These are phyloP conservation scores for Pueraria montana DNA, from an alignment of 306 rosid species.

Conservation along the genomic window DNA sequence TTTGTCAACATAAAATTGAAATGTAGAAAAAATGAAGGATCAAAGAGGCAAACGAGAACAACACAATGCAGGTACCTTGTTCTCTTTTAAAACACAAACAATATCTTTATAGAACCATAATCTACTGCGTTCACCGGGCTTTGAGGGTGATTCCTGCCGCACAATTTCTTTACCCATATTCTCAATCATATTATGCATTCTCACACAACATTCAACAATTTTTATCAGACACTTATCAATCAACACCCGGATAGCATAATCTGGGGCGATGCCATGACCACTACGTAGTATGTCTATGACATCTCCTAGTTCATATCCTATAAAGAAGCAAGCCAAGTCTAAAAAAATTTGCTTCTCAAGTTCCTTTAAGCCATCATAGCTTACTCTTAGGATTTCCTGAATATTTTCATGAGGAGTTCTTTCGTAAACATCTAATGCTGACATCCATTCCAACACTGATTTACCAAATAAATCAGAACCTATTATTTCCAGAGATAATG, in stretches of 20 bases:
- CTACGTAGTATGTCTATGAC: not conserved
- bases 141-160: not conserved
- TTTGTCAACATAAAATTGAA: not conserved
- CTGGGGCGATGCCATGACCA: not conserved
- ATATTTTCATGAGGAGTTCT: slow-evolving; percentile 32
- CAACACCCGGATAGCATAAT: not conserved
- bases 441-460: slow-evolving; percentile 10
- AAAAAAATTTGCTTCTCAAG: not conserved
- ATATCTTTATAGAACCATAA: not conserved
- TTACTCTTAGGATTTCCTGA: slow-evolving; percentile 20
- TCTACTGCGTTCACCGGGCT: not conserved
- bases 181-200: slow-evolving; percentile 9
- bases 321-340: slow-evolving; percentile 31
- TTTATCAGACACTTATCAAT: slow-evolving; percentile 22
- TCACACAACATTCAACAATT: not conserved
- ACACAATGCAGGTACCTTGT: slow-evolving; percentile 9
- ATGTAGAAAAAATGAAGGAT: not conserved
- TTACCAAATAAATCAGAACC: not conserved
- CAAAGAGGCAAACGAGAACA: not conserved
- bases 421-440: slow-evolving; percentile 18
- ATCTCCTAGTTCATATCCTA: not conserved
- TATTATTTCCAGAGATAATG: slow-evolving; percentile 1
- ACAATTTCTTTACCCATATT: slow-evolving; percentile 8
- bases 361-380: slow-evolving; percentile 18
- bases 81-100: slow-evolving; percentile 2